These are phyloP conservation scores for Clitoria ternatea DNA, from an alignment of 306 rosid genomes.

Conservation along the genomic window DNA sequence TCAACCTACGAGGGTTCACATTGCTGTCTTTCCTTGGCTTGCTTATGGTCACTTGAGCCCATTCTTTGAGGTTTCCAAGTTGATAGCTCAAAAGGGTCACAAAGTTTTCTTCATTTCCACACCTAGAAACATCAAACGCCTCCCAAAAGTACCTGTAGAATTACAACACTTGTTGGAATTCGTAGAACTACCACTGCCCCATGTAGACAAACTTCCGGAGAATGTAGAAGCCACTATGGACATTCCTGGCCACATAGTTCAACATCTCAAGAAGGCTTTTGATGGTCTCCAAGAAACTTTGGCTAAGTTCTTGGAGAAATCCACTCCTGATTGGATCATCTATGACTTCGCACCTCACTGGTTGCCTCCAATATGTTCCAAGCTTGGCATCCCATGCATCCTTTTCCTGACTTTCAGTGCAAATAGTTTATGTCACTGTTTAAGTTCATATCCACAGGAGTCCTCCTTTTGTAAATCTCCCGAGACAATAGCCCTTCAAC, in stretches of 20 bases:
- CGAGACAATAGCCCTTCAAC: not conserved
- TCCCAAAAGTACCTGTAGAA: not conserved
- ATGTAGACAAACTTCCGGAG: not conserved
- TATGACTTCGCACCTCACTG: not conserved
- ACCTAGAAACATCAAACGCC: not conserved
- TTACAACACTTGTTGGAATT: not conserved
- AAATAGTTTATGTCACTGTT: too few relatives aligned
- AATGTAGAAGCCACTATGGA: not conserved
- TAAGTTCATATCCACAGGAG: too few relatives aligned
- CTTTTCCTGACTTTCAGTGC: not conserved
- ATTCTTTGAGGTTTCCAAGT: not conserved
- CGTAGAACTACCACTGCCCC: not conserved
- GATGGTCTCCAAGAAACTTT: not conserved
- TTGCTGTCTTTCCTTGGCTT: not conserved
- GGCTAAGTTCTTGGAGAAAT: not conserved
- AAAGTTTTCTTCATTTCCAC: not conserved
- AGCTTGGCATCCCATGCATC: not conserved
- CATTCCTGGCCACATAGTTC: not conserved
- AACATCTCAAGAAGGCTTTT: not conserved
- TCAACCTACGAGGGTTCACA: not conserved
- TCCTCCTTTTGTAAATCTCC: too few relatives aligned
- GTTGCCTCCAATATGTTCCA: not conserved
- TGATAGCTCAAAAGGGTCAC: constrained; percentile 2
- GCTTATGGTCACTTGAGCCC: not conserved
- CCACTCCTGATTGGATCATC: not conserved